Percentiles rank a stretch among this genome's conserved stretches.
Conservation (phyloP, 1,284 basidiomycete genomes). For the Puccinia triticina region DNA sequence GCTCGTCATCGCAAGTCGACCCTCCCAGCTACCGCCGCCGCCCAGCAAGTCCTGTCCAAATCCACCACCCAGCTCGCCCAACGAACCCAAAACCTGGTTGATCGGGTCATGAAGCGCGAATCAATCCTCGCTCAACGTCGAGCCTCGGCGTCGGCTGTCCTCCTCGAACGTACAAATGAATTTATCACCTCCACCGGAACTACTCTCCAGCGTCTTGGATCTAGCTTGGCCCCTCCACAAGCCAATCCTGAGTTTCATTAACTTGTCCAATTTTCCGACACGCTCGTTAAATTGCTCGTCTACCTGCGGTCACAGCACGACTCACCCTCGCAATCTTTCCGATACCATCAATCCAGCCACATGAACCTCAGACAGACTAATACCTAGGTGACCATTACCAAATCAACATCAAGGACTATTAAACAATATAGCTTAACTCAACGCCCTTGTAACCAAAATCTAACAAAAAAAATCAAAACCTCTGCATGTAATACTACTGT, state of each 20-base stretch:
- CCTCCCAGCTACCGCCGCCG: background rate
- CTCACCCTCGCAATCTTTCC: background rate
- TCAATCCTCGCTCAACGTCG: background rate
- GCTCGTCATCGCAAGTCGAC: conserved; percentile 19
- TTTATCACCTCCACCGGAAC: conserved; percentile 26
- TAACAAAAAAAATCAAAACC: background rate
- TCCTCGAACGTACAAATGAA: conserved; percentile 24
- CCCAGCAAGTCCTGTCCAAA: conserved; percentile 13
- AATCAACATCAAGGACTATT: background rate
- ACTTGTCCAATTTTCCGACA: background rate
- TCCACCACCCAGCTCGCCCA: background rate
- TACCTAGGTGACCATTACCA: background rate
- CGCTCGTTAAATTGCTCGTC: background rate
- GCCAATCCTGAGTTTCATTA: background rate
- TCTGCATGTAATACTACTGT: background rate
- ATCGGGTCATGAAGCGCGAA: background rate
- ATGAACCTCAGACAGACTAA: background rate
- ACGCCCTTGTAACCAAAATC: background rate
- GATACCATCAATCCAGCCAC: background rate
- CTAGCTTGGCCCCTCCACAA: conserved; percentile 14
- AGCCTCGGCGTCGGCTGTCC: conserved; percentile 8
- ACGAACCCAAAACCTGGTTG: conserved; percentile 1
- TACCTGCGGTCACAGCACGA: background rate
- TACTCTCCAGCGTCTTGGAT: conserved; percentile 36
- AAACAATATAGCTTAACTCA: background rate